phyloP scores from a whole-genome alignment of 192 early-diverging fungal species.

The Rhizophagus prolifer region DNA sequence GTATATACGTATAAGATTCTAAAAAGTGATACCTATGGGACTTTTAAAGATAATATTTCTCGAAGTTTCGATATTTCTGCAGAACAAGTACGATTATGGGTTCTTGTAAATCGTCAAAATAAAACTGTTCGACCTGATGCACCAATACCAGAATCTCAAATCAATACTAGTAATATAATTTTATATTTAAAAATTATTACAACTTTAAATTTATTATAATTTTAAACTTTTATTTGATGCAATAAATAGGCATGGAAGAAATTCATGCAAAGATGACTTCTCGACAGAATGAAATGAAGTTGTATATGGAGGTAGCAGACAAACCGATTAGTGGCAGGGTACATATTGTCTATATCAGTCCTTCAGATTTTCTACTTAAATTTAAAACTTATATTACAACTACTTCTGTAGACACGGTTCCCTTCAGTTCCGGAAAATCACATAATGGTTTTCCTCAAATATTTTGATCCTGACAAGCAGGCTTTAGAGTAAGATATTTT shows the following conservation, averaged over 20 bases:
- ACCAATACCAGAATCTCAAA: slow-evolving; percentile 53
- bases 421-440: slow-evolving; percentile 15
- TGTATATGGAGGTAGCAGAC: slow-evolving; percentile 40
- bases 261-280: slow-evolving; percentile 39
- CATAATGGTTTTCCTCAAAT: slow-evolving; percentile 82
- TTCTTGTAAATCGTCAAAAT: slow-evolving; percentile 79
- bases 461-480: slow-evolving; percentile 66
- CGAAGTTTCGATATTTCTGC: slow-evolving; percentile 42
- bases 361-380: too few relatives aligned
- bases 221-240: not conserved
- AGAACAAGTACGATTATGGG: slow-evolving; percentile 79
- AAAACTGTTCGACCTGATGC: slow-evolving; percentile 84
- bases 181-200: not conserved
- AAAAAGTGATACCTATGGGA: slow-evolving; percentile 56
- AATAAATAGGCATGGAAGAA: slow-evolving; percentile 39
- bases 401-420: slow-evolving; percentile 5
- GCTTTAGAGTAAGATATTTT: slow-evolving; percentile 57
- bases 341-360: slow-evolving; percentile 27
- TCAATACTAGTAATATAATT: slow-evolving; percentile 42
- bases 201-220: not conserved
- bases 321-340: slow-evolving; percentile 34
- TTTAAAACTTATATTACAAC: too few relatives aligned
- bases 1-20: slow-evolving; percentile 44
- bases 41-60: slow-evolving; percentile 57
- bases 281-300: slow-evolving; percentile 39